Base-by-base conservation (phyloP, 2,329 filamentous ascomycete genomes). In the Fonsecaea pedrosoi region DNA sequence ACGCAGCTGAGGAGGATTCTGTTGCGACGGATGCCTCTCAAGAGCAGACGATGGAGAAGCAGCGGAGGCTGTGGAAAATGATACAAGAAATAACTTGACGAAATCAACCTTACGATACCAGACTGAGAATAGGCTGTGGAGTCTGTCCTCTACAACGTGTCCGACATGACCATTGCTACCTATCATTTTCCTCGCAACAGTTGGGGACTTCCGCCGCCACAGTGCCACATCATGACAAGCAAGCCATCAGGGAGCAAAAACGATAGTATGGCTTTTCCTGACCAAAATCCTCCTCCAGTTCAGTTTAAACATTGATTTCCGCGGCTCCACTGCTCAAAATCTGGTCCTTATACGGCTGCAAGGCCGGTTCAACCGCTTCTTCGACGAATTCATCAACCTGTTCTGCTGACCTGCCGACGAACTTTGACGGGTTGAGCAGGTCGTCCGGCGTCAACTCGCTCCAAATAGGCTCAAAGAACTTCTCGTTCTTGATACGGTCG, bases 381-480 rank as follows among this genome's bases (percentile, higher is more conserved):
- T 79, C 78, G 65, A 81, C 79, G 74, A 86, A 88, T 69, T 79
- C 81, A 69, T 80, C 79, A 21, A 88, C 83, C 75, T 85, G 80
- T 77, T 88, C 78, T 25, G 82, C 81, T 34, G 81, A 82, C 55
- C 85, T 77, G 4, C 87, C 87, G 61, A 86, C 84, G 70, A 88
- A 89, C 64, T 83, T 82, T 73, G 84, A 84, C 1, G 90, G 83
- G 69, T 90, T 84, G 56, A 94, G 79, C 79, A 94, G 84, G 50
- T 77, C 79, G 70, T 92, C 90, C n/a, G 71, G 68, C 10, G 70
- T 72, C 35, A 94, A 81, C 70, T 94, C 89, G 56, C 75, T 82
- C 82, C 87, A 87, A 69, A 94, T 87, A 1, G 90, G 82, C 67
- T 78, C 82, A 82, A 97, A 97, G 83, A 91, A 97, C 53, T 87